phyloP scores from a whole-genome alignment of 768 basidiomycete species.

The Termitomyces sp. region DNA sequence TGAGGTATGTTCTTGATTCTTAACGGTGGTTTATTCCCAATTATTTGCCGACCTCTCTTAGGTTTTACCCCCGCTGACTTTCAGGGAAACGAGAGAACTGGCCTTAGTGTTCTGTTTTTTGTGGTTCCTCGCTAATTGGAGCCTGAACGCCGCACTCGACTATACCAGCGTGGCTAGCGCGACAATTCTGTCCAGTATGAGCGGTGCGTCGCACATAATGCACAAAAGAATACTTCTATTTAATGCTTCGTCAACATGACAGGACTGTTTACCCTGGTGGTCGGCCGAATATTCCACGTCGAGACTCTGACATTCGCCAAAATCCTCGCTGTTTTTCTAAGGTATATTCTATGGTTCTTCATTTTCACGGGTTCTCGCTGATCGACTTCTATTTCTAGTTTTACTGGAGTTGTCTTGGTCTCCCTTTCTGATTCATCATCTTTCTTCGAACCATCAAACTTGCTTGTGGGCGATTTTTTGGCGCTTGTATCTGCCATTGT shows the following conservation, averaged over 20 bases:
- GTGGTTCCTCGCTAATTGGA: slow-evolving; percentile 96
- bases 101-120: slow-evolving; percentile 79
- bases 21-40: neutral
- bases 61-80: slow-evolving; percentile 40
- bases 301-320: slow-evolving; percentile 73
- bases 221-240: neutral
- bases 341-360: slow-evolving; percentile 38
- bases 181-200: slow-evolving; percentile 84
- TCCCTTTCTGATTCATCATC: slow-evolving; percentile 70
- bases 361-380: neutral
- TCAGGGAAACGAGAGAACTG: slow-evolving; percentile 67
- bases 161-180: slow-evolving; percentile 94
- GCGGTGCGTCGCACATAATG: slow-evolving; percentile 47
- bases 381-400: slow-evolving; percentile 33
- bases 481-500: slow-evolving; percentile 74
- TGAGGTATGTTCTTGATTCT: neutral
- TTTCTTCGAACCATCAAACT: slow-evolving; percentile 12
- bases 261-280: slow-evolving; percentile 91
- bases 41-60: neutral
- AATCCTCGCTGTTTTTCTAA: slow-evolving; percentile 68
- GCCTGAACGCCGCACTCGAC: slow-evolving; percentile 74
- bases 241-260: neutral
- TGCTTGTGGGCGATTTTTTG: slow-evolving; percentile 72
- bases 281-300: slow-evolving; percentile 79
- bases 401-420: slow-evolving; percentile 82